Conservation (phyloP, 306 rosid genomes). For the Cicer chorassanicum region DNA sequence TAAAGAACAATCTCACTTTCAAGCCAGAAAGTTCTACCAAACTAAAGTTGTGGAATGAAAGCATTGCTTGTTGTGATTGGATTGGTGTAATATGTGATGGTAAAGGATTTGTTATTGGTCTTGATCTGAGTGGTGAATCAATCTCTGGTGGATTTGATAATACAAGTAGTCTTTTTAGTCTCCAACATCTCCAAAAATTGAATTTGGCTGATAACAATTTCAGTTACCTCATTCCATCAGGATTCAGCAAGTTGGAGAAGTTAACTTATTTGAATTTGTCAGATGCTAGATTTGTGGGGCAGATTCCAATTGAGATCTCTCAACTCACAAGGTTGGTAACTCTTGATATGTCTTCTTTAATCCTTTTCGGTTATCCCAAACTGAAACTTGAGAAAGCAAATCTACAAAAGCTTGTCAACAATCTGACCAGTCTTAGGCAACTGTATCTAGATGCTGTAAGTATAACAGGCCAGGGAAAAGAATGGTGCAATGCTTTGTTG, state of each 20-base stretch:
- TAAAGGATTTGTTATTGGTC: constrained; percentile 39
- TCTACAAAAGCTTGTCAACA: constrained; percentile 39
- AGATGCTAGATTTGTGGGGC: constrained; percentile 47
- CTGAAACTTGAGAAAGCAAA: constrained; percentile 47
- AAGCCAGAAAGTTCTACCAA: not conserved
- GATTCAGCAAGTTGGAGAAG: constrained; percentile 42
- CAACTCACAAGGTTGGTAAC: constrained; percentile 49
- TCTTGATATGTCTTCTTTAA: constrained; percentile 48
- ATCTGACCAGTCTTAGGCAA: constrained; percentile 45
- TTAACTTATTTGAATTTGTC: constrained; percentile 49
- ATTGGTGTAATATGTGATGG: constrained; percentile 51
- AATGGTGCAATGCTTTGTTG: constrained; percentile 54
- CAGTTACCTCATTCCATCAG: constrained; percentile 42
- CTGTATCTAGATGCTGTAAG: constrained; percentile 58
- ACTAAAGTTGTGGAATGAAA: constrained; percentile 48
- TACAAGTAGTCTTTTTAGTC: constrained; percentile 44
- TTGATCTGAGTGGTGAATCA: constrained; percentile 48
- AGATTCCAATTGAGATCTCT: constrained; percentile 52
- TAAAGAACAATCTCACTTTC: constrained; percentile 49
- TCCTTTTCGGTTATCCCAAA: no score
- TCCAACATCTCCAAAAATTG: constrained; percentile 44
- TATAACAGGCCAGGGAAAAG: constrained; percentile 45
- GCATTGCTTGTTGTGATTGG: constrained; percentile 55
- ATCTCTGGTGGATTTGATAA: constrained; percentile 44
- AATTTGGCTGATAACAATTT: constrained; percentile 44